These are phyloP conservation scores for Suhomyces atakaporum DNA, from an alignment of 1,139 yeast genomes.

Conservation along the genomic window DNA sequence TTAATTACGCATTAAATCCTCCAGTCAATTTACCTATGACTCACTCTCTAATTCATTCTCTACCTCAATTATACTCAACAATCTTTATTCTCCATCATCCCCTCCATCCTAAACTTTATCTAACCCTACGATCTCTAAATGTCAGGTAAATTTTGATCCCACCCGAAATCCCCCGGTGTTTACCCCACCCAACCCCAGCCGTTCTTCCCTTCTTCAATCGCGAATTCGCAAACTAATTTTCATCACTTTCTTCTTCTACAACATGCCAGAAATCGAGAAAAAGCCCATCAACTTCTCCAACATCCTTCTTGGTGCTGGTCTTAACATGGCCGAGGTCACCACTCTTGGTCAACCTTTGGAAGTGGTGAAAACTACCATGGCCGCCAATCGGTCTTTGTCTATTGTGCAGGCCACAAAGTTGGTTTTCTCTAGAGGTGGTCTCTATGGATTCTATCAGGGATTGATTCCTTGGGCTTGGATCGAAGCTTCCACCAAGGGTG, in stretches of 20 bases:
- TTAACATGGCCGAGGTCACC: constrained; percentile 90
- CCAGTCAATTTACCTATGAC: too few species aligned
- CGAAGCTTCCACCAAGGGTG: constrained; percentile 99
- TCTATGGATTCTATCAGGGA: constrained; percentile 92
- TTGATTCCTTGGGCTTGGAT: constrained; percentile 99
- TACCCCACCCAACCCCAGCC: too few species aligned
- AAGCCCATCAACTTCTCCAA: constrained; percentile 89
- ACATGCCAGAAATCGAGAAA: constrained; percentile 51
- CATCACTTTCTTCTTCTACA: constrained; percentile 1
- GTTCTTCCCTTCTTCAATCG: neutral
- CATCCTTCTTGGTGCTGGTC: constrained; percentile 89
- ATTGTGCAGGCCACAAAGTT: constrained; percentile 67
- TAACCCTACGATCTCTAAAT: too few species aligned
- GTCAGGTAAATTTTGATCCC: too few species aligned
- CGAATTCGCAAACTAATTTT: neutral
- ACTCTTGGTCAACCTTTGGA: constrained; percentile 96
- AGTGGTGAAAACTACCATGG: constrained; percentile 96
- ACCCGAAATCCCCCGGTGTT: too few species aligned
- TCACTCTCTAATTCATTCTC: too few species aligned
- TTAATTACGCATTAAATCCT: too few species aligned
- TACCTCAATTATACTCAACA: too few species aligned
- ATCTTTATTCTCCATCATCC: too few species aligned
- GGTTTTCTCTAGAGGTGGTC: constrained; percentile 93
- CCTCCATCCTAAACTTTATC: too few species aligned
- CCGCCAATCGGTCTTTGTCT: constrained; percentile 81